Evolutionary conservation across 2,329 filamentous ascomycete species (phyloP), one percentile per base, ranked within the genome.

Genomic region (Falciphora oryzae): DNA sequence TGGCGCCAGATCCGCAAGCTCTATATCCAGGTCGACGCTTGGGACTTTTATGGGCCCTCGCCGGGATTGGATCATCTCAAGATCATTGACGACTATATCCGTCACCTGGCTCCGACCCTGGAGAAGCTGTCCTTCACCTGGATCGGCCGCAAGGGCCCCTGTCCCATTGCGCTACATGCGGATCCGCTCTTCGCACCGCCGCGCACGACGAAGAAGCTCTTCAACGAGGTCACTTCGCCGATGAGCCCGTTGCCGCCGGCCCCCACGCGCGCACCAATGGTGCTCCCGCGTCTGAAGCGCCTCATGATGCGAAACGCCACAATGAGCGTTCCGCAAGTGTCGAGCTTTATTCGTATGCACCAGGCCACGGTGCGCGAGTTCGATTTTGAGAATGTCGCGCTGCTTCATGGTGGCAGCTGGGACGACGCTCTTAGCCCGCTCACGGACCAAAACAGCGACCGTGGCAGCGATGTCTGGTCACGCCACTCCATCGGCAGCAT

Each of bases 1-100:
- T 96, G 93, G 92, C 80, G 82, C 59, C 91, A 94, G 75, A 92
- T 96, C 73, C 83, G 82, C 68, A 88, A 88, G 67, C 82, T 96
- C 32, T 84, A 85, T 70, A 87, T 95, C 68, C 86, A 85, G 35
- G 89, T 92, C 74, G 88, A 92, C 68, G 82, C 84, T 57, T 92
- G 86, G 84, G 84, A 87, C 73, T 88, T 86, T 74, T 79, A 80
- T 69, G 83, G 80, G 32, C 75, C 81, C 0, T 82, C 82, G n/a
- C 84, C 84, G 1, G 85, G 88, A 25, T 79, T 84, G 38, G 86
- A 92, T 75, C 90, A 91, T 73, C 83, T 88, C 64, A 92, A 92
- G 76, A 86, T 95, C 71, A 84, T 96, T 1, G 89, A 95, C 70
- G 88, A 91, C 70, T 96, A 93, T 73, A 82, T 96, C 67, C 85